Conservation (phyloP, 2,329 filamentous ascomycete genomes). For the Neopestalotiopsis sp. region DNA sequence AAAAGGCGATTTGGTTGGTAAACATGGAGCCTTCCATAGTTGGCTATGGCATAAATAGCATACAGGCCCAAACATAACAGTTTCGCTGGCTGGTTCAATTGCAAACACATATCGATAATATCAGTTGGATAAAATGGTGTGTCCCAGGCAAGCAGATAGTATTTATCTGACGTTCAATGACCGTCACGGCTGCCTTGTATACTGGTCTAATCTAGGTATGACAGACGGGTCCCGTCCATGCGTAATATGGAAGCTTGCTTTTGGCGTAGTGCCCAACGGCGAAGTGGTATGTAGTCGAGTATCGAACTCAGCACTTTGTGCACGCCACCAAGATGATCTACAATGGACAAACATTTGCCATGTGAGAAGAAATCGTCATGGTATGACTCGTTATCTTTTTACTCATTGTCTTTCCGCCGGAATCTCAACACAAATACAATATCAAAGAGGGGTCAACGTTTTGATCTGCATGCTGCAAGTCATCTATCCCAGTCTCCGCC, state of each 20-base stretch:
- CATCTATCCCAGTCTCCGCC: not conserved
- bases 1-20: no score
- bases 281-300: not conserved
- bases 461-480: slow-evolving; percentile 7
- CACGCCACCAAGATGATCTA: not conserved
- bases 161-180: no score
- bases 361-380: not conserved
- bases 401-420: not conserved
- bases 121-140: no score
- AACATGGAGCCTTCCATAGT: no score
- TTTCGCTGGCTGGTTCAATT: no score
- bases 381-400: not conserved
- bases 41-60: no score
- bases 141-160: no score
- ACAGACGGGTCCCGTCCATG: not conserved
- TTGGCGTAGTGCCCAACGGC: not conserved
- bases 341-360: not conserved
- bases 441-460: not conserved
- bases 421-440: not conserved
- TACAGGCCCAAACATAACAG: no score
- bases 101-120: no score
- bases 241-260: not conserved
- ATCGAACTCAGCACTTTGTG: not conserved
- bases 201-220: no score
- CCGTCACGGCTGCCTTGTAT: no score